phyloP scores from a whole-genome alignment of 2,329 filamentous ascomycete genomes.

The Penicillium sp. region DNA sequence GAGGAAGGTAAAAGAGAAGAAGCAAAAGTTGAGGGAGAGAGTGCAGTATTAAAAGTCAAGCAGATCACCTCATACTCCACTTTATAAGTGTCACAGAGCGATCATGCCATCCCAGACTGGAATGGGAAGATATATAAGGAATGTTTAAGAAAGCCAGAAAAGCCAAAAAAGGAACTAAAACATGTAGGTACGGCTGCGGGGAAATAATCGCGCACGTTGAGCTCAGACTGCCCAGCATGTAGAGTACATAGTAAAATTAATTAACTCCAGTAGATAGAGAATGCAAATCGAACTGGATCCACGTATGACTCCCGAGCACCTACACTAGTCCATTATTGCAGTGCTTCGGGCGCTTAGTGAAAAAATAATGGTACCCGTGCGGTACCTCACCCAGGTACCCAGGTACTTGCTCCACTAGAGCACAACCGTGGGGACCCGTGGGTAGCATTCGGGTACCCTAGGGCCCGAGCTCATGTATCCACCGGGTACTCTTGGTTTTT shows the following conservation, averaged over 20 bases:
- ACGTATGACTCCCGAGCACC: not conserved
- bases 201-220: conserved; percentile 5
- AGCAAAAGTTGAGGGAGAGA: not conserved
- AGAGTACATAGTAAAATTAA: not conserved
- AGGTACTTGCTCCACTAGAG: not conserved
- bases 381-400: not conserved
- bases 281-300: conserved; percentile 1
- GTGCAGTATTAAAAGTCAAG: not conserved
- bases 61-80: conserved; percentile 16
- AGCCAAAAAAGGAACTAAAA: not conserved
- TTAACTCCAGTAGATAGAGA: not conserved
- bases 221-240: not conserved
- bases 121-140: not conserved
- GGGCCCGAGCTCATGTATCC: not conserved
- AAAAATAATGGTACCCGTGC: conserved; percentile 13
- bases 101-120: conserved; percentile 16
- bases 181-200: conserved; percentile 12
- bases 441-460: not conserved
- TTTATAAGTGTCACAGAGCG: conserved; percentile 11
- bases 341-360: conserved; percentile 28
- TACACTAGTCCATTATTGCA: conserved; percentile 4
- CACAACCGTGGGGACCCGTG: not conserved
- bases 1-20: conserved; percentile 4
- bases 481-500: conserved; percentile 4
- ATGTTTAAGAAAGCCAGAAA: not conserved